Conservation (phyloP, 2,329 filamentous ascomycete species). For the Phialocephala sp. region DNA sequence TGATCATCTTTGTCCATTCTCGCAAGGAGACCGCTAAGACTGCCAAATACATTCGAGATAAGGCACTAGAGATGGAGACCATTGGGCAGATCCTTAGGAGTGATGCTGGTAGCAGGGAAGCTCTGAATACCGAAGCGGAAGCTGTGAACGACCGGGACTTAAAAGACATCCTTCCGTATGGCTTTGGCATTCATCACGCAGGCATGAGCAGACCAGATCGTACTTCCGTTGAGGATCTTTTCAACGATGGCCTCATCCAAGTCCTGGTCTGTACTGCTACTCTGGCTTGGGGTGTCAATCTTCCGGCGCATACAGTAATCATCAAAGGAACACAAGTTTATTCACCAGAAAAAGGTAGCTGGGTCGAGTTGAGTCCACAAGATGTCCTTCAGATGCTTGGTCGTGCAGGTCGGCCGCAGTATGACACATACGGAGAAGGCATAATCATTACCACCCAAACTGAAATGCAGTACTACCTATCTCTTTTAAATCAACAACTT, state of each 20-base stretch:
- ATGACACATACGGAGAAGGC: slow-evolving; percentile 96
- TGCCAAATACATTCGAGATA: slow-evolving; percentile 93
- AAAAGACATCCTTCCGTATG: slow-evolving; percentile 93
- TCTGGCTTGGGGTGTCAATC: slow-evolving; percentile 98
- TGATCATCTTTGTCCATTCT: slow-evolving; percentile 99
- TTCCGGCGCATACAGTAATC: slow-evolving; percentile 96
- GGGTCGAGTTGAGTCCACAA: slow-evolving; percentile 96
- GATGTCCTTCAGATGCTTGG: slow-evolving; percentile 99
- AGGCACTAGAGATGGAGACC: slow-evolving; percentile 94
- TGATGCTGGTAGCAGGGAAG: slow-evolving; percentile 89
- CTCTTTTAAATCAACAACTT: slow-evolving; percentile 93
- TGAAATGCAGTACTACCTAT: slow-evolving; percentile 97
- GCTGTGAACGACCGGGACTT: slow-evolving; percentile 84
- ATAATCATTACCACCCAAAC: slow-evolving; percentile 97
- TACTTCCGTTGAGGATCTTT: slow-evolving; percentile 93
- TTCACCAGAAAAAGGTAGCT: slow-evolving; percentile 97
- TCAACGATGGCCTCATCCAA: slow-evolving; percentile 87
- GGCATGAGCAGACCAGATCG: slow-evolving; percentile 96
- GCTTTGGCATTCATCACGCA: slow-evolving; percentile 97
- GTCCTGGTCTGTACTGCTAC: slow-evolving; percentile 97
- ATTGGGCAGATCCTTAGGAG: slow-evolving; percentile 94
- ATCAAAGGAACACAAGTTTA: slow-evolving; percentile 99
- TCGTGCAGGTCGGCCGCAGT: slow-evolving; percentile 94
- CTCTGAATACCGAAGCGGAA: slow-evolving; percentile 83
- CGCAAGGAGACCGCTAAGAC: slow-evolving; percentile 98